These are phyloP conservation scores for Backusella circina DNA, from an alignment of 192 early-diverging fungal genomes.

Conservation along the genomic window DNA sequence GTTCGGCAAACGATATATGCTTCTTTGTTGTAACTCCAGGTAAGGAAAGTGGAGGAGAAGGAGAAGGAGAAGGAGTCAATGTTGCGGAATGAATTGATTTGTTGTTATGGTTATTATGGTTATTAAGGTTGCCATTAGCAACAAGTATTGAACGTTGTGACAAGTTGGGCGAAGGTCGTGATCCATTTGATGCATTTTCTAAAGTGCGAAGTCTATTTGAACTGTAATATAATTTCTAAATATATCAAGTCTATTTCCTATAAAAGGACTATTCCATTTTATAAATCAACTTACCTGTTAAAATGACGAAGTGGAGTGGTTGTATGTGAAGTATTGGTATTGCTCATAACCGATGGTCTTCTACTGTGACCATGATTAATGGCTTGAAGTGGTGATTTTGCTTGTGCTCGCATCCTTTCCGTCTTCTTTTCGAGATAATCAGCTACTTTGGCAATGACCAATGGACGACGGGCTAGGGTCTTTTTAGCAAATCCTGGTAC, in stretches of 20 bases:
- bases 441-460: conserved; percentile 48
- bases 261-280: not conserved
- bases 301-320: not conserved
- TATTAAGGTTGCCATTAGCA: not conserved
- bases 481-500: conserved; percentile 56
- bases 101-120: not conserved
- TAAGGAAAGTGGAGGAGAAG: not conserved
- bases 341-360: conserved; percentile 28
- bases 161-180: conserved; percentile 2
- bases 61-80: not conserved
- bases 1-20: conserved; percentile 32
- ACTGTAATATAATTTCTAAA: conserved; percentile 3
- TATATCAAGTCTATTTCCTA: not conserved
- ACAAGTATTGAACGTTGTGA: conserved; percentile 12
- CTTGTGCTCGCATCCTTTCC: conserved; percentile 27
- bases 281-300: not conserved
- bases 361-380: conserved; percentile 29
- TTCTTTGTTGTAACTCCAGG: conserved; percentile 9
- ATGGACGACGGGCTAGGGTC: conserved; percentile 42
- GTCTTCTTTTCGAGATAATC: conserved; percentile 50
- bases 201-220: not conserved
- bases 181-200: not conserved
- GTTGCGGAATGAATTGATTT: not conserved
- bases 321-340: not conserved
- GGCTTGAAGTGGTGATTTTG: conserved; percentile 25